Base-by-base conservation (phyloP, 2,329 filamentous ascomycete genomes). In the Talaromyces sp. region DNA sequence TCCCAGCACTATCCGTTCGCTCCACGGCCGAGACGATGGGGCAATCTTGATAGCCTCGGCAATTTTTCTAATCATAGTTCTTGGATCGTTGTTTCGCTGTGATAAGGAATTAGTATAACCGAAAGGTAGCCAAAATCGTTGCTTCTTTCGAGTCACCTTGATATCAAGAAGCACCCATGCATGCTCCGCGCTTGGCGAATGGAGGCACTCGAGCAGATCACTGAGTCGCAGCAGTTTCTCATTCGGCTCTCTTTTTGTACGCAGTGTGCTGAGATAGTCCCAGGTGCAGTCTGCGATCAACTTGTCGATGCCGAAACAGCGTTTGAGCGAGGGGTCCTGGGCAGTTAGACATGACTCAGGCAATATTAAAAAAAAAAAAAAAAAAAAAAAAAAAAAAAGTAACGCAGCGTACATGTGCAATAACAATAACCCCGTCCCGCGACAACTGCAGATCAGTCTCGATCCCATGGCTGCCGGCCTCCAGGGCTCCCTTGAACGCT, bases 361-460 rank as follows among this genome's bases (percentile, higher is more conserved):
- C n/a, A n/a, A n/a, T n/a, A n/a, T n/a, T n/a, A n/a, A n/a, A n/a
- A n/a, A n/a, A n/a, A n/a, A n/a, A n/a, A n/a, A n/a, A n/a, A n/a
- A n/a, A n/a, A n/a, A n/a, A n/a, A n/a, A n/a, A n/a, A n/a, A n/a
- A n/a, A n/a, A n/a, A n/a, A n/a, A n/a, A n/a, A n/a, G n/a, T n/a
- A n/a, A 6, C 19, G 17, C 7, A 72, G 19, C 49, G 10, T 76
- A 90, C 89, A 79, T 96, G 92, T 52, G 89, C 91, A 46, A 98
- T 77, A 10, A 98, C 90, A 0, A 96, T 89, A 0, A 96, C 87
- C 7, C 88, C 87, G 69, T 98, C 93, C 63, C 83, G 86, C 14
- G 90, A 88, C 35, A 97, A 76, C 72, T 96, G 93, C 9, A 97
- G 75, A 69, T 98, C 93, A 19, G 91, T 96, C 78, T 98, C 93